Evolutionary conservation across 192 early-diverging fungal genomes (phyloP).

Genomic region (Spizellomyces punctatus): DNA sequence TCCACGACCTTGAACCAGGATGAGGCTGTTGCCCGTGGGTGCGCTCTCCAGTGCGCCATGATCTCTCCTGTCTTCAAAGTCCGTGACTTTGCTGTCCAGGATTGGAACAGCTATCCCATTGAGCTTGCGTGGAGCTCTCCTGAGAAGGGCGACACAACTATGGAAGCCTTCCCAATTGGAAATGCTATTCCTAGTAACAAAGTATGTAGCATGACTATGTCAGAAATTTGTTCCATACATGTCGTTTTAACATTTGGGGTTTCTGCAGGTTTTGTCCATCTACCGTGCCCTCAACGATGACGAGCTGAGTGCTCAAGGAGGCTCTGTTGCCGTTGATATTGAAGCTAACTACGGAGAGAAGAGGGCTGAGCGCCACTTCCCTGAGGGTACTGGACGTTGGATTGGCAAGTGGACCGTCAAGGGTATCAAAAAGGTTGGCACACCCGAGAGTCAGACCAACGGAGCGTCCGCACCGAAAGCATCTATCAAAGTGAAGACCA

Average conservation of each 20-base stretch:
- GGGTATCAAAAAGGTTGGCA: slow-evolving; percentile 67
- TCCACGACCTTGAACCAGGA: slow-evolving; percentile 96
- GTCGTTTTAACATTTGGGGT: neutral
- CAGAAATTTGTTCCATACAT: neutral
- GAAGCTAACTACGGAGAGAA: slow-evolving; percentile 74
- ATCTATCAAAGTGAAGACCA: slow-evolving; percentile 90
- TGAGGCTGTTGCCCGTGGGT: slow-evolving; percentile 95
- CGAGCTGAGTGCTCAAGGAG: slow-evolving; percentile 39
- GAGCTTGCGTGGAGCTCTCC: slow-evolving; percentile 86
- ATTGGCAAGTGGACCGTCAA: slow-evolving; percentile 87
- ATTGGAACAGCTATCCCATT: slow-evolving; percentile 88
- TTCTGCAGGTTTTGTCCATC: slow-evolving; percentile 71
- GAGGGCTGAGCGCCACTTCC: slow-evolving; percentile 61
- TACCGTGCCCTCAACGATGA: slow-evolving; percentile 69
- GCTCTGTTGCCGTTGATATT: slow-evolving; percentile 70
- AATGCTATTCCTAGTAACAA: slow-evolving; percentile 88
- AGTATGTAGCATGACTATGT: slow-evolving; percentile 15
- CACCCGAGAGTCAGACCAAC: slow-evolving; percentile 24
- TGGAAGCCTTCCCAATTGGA: slow-evolving; percentile 86
- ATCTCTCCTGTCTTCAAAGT: slow-evolving; percentile 96
- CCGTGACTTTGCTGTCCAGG: slow-evolving; percentile 91
- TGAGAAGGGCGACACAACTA: slow-evolving; percentile 69
- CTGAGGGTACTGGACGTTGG: slow-evolving; percentile 72
- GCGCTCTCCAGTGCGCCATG: slow-evolving; percentile 96
- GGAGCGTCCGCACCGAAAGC: slow-evolving; percentile 65